Conservation (phyloP, 257 asterid genomes). For the Avicennia marina region DNA sequence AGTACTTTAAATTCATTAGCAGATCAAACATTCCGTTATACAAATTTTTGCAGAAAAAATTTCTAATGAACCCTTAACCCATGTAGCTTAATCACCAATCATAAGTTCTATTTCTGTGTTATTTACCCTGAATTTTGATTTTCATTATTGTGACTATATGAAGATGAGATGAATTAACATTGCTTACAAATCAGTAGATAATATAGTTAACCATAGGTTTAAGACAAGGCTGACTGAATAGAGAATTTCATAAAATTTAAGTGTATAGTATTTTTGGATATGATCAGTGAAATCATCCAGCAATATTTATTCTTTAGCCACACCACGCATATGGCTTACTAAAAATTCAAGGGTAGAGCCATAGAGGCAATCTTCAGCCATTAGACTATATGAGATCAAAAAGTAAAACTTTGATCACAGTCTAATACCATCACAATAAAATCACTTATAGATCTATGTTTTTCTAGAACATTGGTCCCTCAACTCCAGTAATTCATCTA, state of each 20-base stretch:
- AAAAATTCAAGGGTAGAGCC: not conserved
- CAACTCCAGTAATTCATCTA: not conserved
- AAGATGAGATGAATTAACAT: not conserved
- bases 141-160: not conserved
- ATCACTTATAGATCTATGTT: not conserved
- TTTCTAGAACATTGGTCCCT: no score
- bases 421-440: not conserved
- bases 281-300: not conserved
- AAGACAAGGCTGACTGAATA: not conserved
- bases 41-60: not conserved
- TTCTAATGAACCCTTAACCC: slow-evolving; percentile 1
- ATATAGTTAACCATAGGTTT: not conserved
- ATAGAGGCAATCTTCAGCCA: not conserved
- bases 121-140: not conserved
- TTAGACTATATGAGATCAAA: not conserved
- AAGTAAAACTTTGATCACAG: no score
- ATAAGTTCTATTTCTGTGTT: no score
- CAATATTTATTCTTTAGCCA: not conserved
- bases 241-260: not conserved
- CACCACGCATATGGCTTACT: not conserved
- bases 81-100: not conserved
- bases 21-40: not conserved
- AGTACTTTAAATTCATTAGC: not conserved
- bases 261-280: not conserved
- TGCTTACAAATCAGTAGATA: not conserved